Percentiles rank a stretch among this genome's conserved stretches.
phyloP scores from a whole-genome alignment of 2,329 filamentous ascomycete species.

The Sordariomycetes sp. region DNA sequence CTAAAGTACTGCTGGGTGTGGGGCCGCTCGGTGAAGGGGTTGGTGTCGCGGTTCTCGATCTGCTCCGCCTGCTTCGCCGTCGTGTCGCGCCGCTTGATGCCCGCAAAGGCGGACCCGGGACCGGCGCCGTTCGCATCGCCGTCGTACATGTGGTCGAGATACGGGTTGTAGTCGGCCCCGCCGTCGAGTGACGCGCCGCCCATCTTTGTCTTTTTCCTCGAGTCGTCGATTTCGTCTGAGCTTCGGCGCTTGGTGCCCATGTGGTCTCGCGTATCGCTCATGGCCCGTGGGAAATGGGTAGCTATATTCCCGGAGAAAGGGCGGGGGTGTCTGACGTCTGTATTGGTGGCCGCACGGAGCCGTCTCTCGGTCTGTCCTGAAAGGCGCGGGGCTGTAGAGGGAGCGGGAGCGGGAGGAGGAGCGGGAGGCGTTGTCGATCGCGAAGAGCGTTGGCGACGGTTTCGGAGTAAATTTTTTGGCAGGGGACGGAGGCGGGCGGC shows the following conservation, averaged over 20 bases:
- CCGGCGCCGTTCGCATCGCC: slow-evolving; percentile 25
- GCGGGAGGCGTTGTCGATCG: background rate
- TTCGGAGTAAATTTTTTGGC: background rate
- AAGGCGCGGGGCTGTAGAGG: background rate
- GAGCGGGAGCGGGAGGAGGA: background rate
- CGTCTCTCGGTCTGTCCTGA: background rate
- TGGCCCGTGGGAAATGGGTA: background rate
- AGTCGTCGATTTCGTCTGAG: slow-evolving; percentile 25
- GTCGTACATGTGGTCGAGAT: slow-evolving; percentile 80
- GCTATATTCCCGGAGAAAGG: background rate
- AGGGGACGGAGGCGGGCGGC: background rate
- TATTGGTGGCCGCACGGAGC: background rate
- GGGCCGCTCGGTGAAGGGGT: slow-evolving; percentile 69
- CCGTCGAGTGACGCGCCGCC: slow-evolving; percentile 10
- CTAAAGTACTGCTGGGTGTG: slow-evolving; percentile 80
- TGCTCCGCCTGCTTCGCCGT: slow-evolving; percentile 60
- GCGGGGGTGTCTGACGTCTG: background rate
- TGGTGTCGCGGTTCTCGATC: slow-evolving; percentile 69
- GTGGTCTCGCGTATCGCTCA: slow-evolving; percentile 24
- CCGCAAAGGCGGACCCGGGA: slow-evolving; percentile 38
- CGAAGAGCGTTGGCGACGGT: background rate
- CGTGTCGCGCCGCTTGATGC: slow-evolving; percentile 65
- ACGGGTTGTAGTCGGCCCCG: slow-evolving; percentile 52
- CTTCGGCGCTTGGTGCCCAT: slow-evolving; percentile 27
- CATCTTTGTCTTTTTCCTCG: slow-evolving; percentile 28